phyloP scores from a whole-genome alignment of 441 rosid species.

The Populus hybrid region DNA sequence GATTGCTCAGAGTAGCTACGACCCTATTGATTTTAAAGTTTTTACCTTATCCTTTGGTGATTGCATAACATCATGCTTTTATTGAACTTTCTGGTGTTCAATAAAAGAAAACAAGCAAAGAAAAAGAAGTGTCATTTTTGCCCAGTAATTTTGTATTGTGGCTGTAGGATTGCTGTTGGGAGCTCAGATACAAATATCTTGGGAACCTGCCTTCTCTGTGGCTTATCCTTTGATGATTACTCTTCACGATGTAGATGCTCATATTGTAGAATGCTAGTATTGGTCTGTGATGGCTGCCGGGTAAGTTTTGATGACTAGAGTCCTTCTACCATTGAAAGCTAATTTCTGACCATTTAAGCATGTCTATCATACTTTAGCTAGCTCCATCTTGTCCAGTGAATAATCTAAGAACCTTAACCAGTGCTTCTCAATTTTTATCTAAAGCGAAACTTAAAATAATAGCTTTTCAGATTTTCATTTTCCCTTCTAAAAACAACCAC shows the following conservation, averaged over 20 bases:
- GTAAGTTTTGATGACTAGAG: slow-evolving; percentile 31
- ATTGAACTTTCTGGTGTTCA: neutral
- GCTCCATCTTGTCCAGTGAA: neutral
- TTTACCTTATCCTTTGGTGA: neutral
- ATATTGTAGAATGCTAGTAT: slow-evolving; percentile 83
- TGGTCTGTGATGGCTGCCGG: slow-evolving; percentile 78
- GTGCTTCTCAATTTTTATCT: neutral
- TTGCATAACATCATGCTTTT: neutral
- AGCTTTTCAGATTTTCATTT: neutral
- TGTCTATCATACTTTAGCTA: neutral
- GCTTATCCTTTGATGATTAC: slow-evolving; percentile 70
- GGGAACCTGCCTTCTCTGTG: slow-evolving; percentile 78
- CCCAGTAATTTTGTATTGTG: slow-evolving; percentile 7
- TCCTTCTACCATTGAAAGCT: neutral
- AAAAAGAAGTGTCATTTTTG: too few species aligned
- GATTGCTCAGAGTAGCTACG: neutral
- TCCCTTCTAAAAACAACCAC: too few species aligned
- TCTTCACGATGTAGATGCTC: slow-evolving; percentile 80
- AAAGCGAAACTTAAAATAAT: neutral
- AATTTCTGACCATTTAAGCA: neutral
- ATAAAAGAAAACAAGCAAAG: too few species aligned
- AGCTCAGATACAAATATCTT: slow-evolving; percentile 55
- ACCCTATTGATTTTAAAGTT: neutral
- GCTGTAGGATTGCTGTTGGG: slow-evolving; percentile 81
- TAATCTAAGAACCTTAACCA: neutral